Evolutionary conservation across 768 basidiomycete species (phyloP), one percentile per base, ranked within the genome.

Genomic region (Kwoniella europaea): DNA sequence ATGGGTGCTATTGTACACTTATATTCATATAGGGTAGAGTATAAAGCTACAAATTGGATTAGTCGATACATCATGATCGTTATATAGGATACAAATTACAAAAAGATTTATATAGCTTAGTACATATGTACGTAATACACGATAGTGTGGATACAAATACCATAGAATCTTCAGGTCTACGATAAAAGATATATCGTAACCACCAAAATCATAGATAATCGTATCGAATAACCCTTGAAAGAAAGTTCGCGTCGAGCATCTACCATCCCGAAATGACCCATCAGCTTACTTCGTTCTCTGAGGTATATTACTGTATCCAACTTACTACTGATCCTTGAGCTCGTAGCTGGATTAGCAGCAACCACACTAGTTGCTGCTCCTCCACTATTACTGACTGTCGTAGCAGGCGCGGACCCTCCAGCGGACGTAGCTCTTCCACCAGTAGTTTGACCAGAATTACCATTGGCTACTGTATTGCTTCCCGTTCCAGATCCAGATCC

Each of bases 401-500:
- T n/a, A 9, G 43, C 62, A 15, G 43, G 6, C 16, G 62, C 62
- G 27, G 42, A 50, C 46, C 46, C 42, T 9, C 54, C 44, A 15
- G 42, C 18, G 13, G 54, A 12, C 2, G 50, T 27, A 12, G n/a
- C 53, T 18, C 44, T 22, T 57, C 53, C 65, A 65, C 12, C 55
- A 10, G 20, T 65, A 10, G 24, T 27, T 20, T 54, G 50, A 44
- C 43, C 46, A 20, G 35, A 15, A 46, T 20, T 24, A 10, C 63
- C 63, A 27, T 18, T 41, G 12, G 63, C 22, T 15, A n/a, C 43
- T 43, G 52, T 35, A 10, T 20, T 35, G 1, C 10, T 3, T 10
- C 65, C 65, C 2, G 65, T 9, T 3, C 54, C 54, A 44, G 29
- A 57, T 46, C 55, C 65, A 20, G 65, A 41, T 10, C 61, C 61